Percentiles rank a stretch among this genome's conserved stretches.
Conservation (phyloP, 768 basidiomycete species). For the Russula brevipes region DNA sequence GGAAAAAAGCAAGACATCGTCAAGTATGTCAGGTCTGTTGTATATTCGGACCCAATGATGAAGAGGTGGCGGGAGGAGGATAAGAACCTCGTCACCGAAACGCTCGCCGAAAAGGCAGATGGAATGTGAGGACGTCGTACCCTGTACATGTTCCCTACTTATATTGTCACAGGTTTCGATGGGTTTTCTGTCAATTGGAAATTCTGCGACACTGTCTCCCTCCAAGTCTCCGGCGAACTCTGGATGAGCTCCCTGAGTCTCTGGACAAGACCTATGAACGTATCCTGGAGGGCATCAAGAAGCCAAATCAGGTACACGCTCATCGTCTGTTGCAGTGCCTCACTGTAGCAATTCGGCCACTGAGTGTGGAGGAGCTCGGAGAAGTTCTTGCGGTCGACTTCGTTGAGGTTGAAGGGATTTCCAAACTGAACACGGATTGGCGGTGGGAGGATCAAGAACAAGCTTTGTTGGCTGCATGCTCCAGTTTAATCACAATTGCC, state of each 20-base stretch:
- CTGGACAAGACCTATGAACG: background rate
- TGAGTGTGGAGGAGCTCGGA: background rate
- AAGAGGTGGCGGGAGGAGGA: background rate
- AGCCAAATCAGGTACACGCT: background rate
- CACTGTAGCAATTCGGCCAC: background rate
- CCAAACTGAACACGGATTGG: background rate
- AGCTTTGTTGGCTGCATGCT: background rate
- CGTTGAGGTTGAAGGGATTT: background rate
- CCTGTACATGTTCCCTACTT: background rate
- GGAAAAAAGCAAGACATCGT: background rate
- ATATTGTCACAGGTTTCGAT: background rate
- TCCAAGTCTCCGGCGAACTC: background rate
- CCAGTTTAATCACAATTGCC: background rate
- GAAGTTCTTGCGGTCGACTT: background rate
- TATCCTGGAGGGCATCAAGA: background rate
- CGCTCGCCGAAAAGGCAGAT: background rate
- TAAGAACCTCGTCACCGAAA: background rate
- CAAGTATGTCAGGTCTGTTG: background rate
- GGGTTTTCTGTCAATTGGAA: no score
- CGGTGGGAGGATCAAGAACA: background rate
- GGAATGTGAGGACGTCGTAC: background rate
- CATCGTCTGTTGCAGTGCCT: background rate
- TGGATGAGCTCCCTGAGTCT: background rate
- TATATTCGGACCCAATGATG: background rate
- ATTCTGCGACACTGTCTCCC: background rate